Conservation (phyloP, 2,329 filamentous ascomycete genomes). For the Colletotrichum shisoi region DNA sequence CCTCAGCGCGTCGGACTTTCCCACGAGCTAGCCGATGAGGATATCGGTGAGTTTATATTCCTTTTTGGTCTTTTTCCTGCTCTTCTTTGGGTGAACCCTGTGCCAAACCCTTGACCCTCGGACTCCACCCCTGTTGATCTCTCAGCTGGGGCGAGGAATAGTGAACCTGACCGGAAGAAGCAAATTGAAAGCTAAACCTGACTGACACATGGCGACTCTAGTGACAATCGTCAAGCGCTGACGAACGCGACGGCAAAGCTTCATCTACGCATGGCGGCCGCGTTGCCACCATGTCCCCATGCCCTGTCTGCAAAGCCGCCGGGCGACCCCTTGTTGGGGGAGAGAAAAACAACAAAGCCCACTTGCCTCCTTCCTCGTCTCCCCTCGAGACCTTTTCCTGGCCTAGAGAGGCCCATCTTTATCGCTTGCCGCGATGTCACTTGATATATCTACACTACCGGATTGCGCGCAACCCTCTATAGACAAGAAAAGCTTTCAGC, state of each 20-base stretch:
- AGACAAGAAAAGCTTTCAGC: constrained; percentile 2
- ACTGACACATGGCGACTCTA: constrained; percentile 45
- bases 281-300: constrained; percentile 20
- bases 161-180: background rate
- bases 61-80: background rate
- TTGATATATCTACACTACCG: constrained; percentile 12
- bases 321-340: background rate
- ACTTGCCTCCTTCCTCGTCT: constrained; percentile 27
- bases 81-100: background rate
- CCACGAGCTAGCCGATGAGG: constrained; percentile 94
- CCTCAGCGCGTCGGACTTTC: constrained; percentile 91
- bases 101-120: background rate
- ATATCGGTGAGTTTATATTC: constrained; percentile 76
- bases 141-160: background rate
- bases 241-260: constrained; percentile 42
- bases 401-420: background rate
- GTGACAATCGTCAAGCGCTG: constrained; percentile 73
- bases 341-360: background rate
- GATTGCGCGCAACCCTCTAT: background rate
- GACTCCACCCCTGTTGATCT: background rate
- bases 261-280: constrained; percentile 17
- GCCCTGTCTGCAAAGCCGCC: constrained; percentile 11
- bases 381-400: constrained; percentile 6
- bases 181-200: constrained; percentile 10
- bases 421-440: constrained; percentile 20